Percentiles rank a stretch among this genome's conserved stretches.
These are phyloP conservation scores for Cladosporium halotolerans DNA, from an alignment of 2,329 filamentous ascomycete species.

Conservation along the genomic window DNA sequence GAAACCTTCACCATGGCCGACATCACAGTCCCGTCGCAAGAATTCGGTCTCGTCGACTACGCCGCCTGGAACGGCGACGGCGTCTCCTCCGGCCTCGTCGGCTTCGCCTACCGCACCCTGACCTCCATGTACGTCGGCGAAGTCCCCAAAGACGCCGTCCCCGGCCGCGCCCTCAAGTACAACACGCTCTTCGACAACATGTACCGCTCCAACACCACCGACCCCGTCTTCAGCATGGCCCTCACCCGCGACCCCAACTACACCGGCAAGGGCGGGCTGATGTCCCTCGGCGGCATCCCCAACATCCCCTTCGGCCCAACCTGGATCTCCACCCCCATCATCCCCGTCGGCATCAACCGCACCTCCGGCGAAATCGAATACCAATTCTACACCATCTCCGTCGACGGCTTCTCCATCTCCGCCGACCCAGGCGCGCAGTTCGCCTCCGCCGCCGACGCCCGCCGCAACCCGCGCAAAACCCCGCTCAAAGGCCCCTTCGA, in stretches of 20 bases:
- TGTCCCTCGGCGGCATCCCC: conserved; percentile 47
- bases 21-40: conserved; percentile 40
- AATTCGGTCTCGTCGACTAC: conserved; percentile 40
- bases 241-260: conserved; percentile 30
- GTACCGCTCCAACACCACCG: conserved; percentile 38
- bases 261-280: conserved; percentile 34
- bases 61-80: conserved; percentile 30
- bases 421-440: conserved; percentile 19
- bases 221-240: conserved; percentile 45
- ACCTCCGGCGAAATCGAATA: conserved; percentile 25
- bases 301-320: conserved; percentile 33
- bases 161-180: conserved; percentile 32
- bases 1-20: conserved; percentile 41
- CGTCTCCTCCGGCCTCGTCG: conserved; percentile 43
- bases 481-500: conserved; percentile 6
- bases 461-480: conserved; percentile 6
- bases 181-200: conserved; percentile 48
- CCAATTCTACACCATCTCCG: conserved; percentile 35
- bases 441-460: conserved; percentile 18
- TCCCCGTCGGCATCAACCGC: conserved; percentile 22
- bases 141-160: conserved; percentile 18
- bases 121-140: conserved; percentile 37
- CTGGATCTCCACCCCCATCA: conserved; percentile 33
- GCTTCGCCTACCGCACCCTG: conserved; percentile 45
- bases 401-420: conserved; percentile 28